A percentile compares a stretch with the other conserved stretches of the same genome.
Conservation (phyloP, 768 basidiomycete species). For the Boletellus sp. region DNA sequence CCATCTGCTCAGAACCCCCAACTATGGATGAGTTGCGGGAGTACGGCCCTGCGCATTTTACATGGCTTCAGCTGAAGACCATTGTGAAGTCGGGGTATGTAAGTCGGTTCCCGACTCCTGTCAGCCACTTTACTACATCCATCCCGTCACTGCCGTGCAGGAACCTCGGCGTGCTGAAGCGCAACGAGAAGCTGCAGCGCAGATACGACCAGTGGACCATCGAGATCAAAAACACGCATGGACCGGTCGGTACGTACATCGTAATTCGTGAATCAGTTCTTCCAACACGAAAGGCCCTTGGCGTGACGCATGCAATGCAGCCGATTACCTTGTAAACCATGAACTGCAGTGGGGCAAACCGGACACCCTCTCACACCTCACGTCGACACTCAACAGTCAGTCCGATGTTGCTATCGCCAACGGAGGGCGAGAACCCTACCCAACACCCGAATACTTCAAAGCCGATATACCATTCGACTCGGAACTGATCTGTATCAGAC, state of each 20-base stretch:
- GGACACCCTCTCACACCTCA: conserved; percentile 60
- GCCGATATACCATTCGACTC: conserved; percentile 50
- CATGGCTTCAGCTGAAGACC: conserved; percentile 70
- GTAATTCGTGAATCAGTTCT: not conserved
- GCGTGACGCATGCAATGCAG: conserved; percentile 34
- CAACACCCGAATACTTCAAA: conserved; percentile 57
- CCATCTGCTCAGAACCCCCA: conserved; percentile 57
- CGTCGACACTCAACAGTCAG: conserved; percentile 44
- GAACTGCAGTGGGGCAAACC: conserved; percentile 75
- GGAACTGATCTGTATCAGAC: conserved; percentile 63
- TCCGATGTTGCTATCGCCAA: conserved; percentile 17
- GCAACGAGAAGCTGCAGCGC: conserved; percentile 63
- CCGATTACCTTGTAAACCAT: conserved; percentile 64
- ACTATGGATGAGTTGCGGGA: conserved; percentile 65
- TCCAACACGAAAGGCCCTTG: not conserved
- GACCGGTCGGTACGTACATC: conserved; percentile 56
- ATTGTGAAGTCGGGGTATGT: conserved; percentile 76
- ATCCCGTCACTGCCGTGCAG: conserved; percentile 34
- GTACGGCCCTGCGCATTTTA: conserved; percentile 68
- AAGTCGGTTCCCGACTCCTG: not conserved
- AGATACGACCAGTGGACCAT: conserved; percentile 60
- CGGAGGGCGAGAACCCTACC: not conserved
- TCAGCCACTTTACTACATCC: not conserved
- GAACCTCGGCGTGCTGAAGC: conserved; percentile 76
- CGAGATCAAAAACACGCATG: conserved; percentile 55